Evolutionary conservation across 1,284 basidiomycete genomes (phyloP).

Genomic region (Inonotus obliquus): DNA sequence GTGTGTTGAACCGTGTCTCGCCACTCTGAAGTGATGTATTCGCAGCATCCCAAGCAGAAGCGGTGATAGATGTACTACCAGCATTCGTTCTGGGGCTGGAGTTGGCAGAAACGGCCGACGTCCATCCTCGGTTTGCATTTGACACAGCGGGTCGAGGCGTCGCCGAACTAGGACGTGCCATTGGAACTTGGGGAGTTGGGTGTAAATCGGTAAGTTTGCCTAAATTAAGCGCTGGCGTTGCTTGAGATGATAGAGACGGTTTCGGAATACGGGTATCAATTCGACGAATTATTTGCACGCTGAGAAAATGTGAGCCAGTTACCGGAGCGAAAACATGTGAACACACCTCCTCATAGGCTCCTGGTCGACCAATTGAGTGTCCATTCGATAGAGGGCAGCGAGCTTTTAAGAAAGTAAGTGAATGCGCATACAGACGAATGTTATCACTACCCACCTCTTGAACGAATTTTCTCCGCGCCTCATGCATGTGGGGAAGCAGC

Average conservation of each 20-base stretch:
- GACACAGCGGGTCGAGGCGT: constrained; percentile 21
- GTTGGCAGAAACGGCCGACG: constrained; percentile 31
- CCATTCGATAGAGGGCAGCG: constrained; percentile 75
- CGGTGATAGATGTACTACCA: not conserved
- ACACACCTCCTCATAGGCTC: constrained; percentile 62
- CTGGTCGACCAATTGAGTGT: constrained; percentile 78
- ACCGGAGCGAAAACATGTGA: not conserved
- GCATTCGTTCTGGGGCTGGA: constrained; percentile 16
- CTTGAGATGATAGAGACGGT: constrained; percentile 56
- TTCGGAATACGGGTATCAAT: constrained; percentile 75
- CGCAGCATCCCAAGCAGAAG: constrained; percentile 22
- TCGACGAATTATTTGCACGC: constrained; percentile 76
- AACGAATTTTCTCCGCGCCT: constrained; percentile 74
- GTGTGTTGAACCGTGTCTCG: not conserved
- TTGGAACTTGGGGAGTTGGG: not conserved
- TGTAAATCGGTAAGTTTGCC: constrained; percentile 59
- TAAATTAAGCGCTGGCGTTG: constrained; percentile 29
- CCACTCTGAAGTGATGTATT: not conserved
- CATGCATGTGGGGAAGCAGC: constrained; percentile 79
- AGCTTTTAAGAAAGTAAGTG: constrained; percentile 38
- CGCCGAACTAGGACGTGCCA: constrained; percentile 15
- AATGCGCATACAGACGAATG: not conserved
- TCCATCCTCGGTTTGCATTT: constrained; percentile 29
- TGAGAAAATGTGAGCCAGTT: constrained; percentile 23
- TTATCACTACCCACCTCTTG: constrained; percentile 46